Evolutionary conservation across 2,329 filamentous ascomycete species (phyloP).

Genomic region (Colletotrichum cereale): DNA sequence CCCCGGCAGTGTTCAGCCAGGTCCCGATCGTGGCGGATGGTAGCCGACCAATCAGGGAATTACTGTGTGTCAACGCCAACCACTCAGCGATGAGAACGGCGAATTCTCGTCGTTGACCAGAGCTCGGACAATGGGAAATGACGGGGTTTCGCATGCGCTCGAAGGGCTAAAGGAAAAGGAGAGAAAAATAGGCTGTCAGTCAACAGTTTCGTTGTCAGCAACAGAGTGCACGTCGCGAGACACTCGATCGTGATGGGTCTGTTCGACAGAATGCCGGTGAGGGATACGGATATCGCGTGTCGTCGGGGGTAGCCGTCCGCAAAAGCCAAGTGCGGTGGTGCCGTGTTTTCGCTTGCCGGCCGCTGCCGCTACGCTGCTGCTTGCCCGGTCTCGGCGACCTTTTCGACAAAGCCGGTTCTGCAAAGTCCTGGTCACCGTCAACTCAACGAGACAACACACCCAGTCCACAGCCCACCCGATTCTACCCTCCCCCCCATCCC

Average conservation of each 20-base stretch:
- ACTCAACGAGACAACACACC: conserved; percentile 10
- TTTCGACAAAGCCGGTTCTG: conserved; percentile 28
- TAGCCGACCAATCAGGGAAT: conserved; percentile 41
- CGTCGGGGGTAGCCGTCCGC: conserved; percentile 33
- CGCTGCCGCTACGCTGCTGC: conserved; percentile 27
- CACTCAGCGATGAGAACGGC: conserved; percentile 41
- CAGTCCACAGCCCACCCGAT: conserved; percentile 14
- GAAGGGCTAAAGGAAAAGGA: conserved; percentile 4
- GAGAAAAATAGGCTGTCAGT: neutral
- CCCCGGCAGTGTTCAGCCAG: conserved; percentile 39
- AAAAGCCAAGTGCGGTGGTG: conserved; percentile 16
- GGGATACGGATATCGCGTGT: conserved; percentile 33
- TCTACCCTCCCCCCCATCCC: conserved; percentile 25
- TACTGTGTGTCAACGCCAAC: conserved; percentile 41
- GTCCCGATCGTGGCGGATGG: conserved; percentile 39
- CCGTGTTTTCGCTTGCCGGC: conserved; percentile 13
- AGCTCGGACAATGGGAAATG: conserved; percentile 39
- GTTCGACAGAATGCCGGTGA: conserved; percentile 31
- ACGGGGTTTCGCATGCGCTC: conserved; percentile 34
- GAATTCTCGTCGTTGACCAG: conserved; percentile 27
- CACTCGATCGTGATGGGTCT: conserved; percentile 33
- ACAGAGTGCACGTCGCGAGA: conserved; percentile 6
- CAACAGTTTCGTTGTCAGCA: neutral
- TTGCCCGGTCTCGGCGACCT: conserved; percentile 35
- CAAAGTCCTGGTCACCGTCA: conserved; percentile 32